Evolutionary conservation across 2,329 filamentous ascomycete species (phyloP), one percentile per base, ranked within the genome.

Genomic region (Monilinia aucupariae): DNA sequence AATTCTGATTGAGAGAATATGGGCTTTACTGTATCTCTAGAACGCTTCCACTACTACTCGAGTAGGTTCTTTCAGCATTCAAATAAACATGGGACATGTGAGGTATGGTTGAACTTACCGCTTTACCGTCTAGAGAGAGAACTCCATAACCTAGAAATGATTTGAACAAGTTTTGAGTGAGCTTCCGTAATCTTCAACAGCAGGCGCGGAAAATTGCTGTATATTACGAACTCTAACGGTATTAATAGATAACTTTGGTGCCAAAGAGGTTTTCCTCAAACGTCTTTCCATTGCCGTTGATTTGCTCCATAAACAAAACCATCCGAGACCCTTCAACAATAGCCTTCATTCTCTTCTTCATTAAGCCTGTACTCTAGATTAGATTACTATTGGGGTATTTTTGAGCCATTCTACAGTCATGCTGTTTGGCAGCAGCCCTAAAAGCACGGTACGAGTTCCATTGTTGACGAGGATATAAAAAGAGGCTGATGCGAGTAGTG

Each of bases 21-120:
- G 6, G 15, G 47, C 27, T 63, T 63, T 3, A 63, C 37, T n/a
- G 58, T 34, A 49, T 62, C 52, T 20, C 60, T 58, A 9, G 43
- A 58, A 32, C 49, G 43, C 12, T 32, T 56, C 51, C 60, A 58
- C 34, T 43, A 52, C n/a, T n/a, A n/a, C n/a, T n/a, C n/a, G n/a
- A n/a, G 9, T 50, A 1, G 6, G 6, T 45, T 32, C 9, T 8
- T 20, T 41, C 17, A 20, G 34, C 15, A 20, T 53, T n/a, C 25
- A 39, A 8, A 20, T 2, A 17, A 13, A 53, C n/a, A 53, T 39
- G 22, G 25, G 17, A 5, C 9, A 25, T 22, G 9, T 53, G 3
- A 41, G n/a, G 10, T 13, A 43, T 22, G 5, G 4, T 20, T 39
- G 17, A 51, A n/a, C 10, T 6, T 30, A 51, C 56, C 1, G 27